Evolutionary conservation across 73 alveolate species (phyloP).

Genomic region (Tetrahymena elliotti): DNA sequence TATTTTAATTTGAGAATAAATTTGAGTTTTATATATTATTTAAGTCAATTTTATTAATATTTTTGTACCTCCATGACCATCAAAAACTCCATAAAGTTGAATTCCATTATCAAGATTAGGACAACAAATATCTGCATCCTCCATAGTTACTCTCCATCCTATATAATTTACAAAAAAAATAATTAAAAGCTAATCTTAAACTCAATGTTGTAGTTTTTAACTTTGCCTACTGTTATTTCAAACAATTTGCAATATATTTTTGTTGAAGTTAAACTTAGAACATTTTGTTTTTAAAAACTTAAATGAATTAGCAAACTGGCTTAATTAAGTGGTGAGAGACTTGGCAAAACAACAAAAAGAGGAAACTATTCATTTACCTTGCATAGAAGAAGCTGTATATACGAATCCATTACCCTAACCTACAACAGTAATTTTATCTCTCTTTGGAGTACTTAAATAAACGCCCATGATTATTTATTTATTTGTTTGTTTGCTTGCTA

Average conservation of each 20-base stretch:
- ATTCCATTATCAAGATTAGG: slow-evolving; percentile 27
- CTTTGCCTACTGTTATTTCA: too few relatives aligned
- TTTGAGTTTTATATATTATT: background rate
- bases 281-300: background rate
- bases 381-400: background rate
- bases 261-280: too few relatives aligned
- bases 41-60: background rate
- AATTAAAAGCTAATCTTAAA: too few relatives aligned
- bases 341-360: background rate
- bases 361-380: background rate
- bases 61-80: slow-evolving; percentile 79
- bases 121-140: slow-evolving; percentile 50
- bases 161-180: background rate
- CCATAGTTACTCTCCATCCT: slow-evolving; percentile 68
- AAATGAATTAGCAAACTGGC: background rate
- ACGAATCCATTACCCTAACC: background rate
- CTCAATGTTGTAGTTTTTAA: too few relatives aligned
- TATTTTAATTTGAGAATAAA: too few relatives aligned
- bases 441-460: background rate
- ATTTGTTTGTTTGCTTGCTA: too few relatives aligned
- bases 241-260: too few relatives aligned
- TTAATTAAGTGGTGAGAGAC: background rate
- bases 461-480: too few relatives aligned
- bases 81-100: slow-evolving; percentile 74
- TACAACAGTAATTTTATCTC: background rate